Evolutionary conservation across 2,329 filamentous ascomycete genomes (phyloP), one percentile per base, ranked within the genome.

Genomic region (Pseudogymnoascus sp.): DNA sequence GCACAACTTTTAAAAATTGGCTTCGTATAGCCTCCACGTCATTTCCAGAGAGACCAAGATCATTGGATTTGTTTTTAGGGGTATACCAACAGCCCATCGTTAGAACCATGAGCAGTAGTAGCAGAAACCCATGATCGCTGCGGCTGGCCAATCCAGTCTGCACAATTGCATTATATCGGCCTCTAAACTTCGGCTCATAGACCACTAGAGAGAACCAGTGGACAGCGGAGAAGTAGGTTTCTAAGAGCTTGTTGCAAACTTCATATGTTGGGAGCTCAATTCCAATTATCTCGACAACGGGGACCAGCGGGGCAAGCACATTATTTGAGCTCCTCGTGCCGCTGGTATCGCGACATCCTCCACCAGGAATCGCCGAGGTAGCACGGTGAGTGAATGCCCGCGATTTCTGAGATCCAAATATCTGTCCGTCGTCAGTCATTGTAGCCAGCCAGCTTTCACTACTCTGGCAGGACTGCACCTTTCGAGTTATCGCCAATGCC

Each of bases 151-250:
- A 68, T 2, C 75, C 74, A 63, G 18, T 62, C 18, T 75, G 74
- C 1, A 67, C 63, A 1, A 77, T 69, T 6, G 72, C 71, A 8
- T 68, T 64, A 25, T 75, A 72, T 3, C 68, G 66, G 10, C 66
- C 66, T 21, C 76, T 74, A 56, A 78, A 77, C 25, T 70, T 75
- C 1, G 76, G 76, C 61, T 78, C 76, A 62, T 75, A 75, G 16
- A 79, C 69, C 0, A 76, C 75, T 3, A 78, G 69, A 14, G 76
- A 77, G 62, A 79, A 78, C 76, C 77, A 79, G 66, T 78, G 76
- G 14, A 79, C 73, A 1, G 75, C 67, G 59, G 73, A 70, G 61
- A 78, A 76, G 59, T 78, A 78, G 16, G 75, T 71, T 62, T 77
- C 75, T 8, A 78, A 59, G 1, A 77, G 67, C 16, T 68, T 63